These are phyloP conservation scores for Geum urbanum DNA, from an alignment of 306 rosid species.

Conservation along the genomic window DNA sequence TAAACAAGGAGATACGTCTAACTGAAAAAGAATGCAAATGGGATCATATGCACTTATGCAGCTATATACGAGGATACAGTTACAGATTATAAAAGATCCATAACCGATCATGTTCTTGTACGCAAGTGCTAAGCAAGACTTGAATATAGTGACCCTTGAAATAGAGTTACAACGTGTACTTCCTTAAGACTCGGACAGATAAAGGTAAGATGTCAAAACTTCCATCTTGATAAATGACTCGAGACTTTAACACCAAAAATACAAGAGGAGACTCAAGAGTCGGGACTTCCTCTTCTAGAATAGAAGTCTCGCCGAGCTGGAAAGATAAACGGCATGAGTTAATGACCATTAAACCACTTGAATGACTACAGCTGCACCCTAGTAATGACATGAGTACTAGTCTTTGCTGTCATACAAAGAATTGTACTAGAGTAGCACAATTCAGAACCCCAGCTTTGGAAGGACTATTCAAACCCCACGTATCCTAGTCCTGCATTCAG, in stretches of 20 bases:
- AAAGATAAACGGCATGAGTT: background rate
- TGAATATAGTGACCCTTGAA: background rate
- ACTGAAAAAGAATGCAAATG: background rate
- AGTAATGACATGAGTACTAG: background rate
- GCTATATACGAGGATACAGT: background rate
- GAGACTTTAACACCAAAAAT: background rate
- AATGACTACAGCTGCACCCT: background rate
- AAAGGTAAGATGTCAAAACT: background rate
- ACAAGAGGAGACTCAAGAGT: background rate
- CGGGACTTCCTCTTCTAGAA: background rate
- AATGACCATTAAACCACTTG: background rate
- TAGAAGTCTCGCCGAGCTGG: background rate
- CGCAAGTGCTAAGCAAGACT: background rate
- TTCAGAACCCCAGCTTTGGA: conserved; percentile 14
- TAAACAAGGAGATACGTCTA: background rate
- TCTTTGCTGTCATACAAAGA: background rate
- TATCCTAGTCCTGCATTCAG: conserved; percentile 49
- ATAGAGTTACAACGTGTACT: background rate
- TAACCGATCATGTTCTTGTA: background rate
- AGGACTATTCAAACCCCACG: background rate
- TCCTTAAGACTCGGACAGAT: background rate
- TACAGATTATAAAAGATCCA: background rate
- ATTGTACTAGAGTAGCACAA: conserved; percentile 2
- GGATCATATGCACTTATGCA: background rate
- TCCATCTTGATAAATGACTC: background rate